Conservation (phyloP, 2,329 filamentous ascomycete genomes). For the Cladosporium velox region DNA sequence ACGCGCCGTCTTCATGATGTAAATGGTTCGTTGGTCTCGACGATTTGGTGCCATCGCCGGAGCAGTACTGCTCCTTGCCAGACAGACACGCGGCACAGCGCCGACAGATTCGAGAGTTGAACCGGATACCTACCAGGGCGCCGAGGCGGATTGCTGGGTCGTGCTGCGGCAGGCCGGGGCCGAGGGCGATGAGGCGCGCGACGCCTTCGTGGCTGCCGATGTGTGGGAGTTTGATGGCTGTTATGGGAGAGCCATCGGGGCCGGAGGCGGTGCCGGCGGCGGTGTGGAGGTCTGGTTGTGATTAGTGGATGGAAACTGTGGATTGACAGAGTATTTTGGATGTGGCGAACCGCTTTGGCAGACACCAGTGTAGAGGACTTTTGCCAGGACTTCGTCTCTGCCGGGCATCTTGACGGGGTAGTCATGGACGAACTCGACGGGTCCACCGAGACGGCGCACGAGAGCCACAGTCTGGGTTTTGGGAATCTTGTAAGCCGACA, state of each 20-base stretch:
- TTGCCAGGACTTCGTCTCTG: constrained; percentile 47
- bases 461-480: constrained; percentile 44
- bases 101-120: constrained; percentile 27
- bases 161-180: constrained; percentile 38
- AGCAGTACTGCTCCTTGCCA: neutral
- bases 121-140: constrained; percentile 47
- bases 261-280: constrained; percentile 38
- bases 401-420: constrained; percentile 46
- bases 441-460: constrained; percentile 44
- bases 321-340: too few species aligned
- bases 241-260: constrained; percentile 45
- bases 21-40: neutral
- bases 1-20: neutral
- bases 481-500: constrained; percentile 17
- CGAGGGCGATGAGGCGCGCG: constrained; percentile 45
- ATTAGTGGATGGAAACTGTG: neutral
- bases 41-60: neutral
- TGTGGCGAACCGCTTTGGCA: constrained; percentile 47
- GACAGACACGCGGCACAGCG: neutral
- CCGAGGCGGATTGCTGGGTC: constrained; percentile 42
- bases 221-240: constrained; percentile 48
- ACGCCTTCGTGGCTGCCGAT: constrained; percentile 51
- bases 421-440: constrained; percentile 44
- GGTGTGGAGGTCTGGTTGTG: constrained; percentile 32
- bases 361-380: constrained; percentile 49